Evolutionary conservation across 2,329 filamentous ascomycete genomes (phyloP).

Genomic region (Bipolaris oryzae): DNA sequence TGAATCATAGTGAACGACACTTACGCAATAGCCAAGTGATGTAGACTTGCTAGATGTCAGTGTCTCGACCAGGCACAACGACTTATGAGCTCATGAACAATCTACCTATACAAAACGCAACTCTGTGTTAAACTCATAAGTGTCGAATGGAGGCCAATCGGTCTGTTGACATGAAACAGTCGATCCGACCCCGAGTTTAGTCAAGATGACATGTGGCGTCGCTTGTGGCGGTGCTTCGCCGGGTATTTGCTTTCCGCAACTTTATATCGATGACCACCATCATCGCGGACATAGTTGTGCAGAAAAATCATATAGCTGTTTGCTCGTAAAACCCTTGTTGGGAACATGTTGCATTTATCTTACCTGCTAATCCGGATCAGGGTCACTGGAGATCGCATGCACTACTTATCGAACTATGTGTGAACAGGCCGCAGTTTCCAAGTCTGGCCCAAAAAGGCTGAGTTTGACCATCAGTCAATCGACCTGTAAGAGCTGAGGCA

Average conservation of each 20-base stretch:
- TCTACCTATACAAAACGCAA: neutral
- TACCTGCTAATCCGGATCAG: neutral
- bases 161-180: neutral
- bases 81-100: neutral
- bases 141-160: neutral
- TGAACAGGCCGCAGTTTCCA: neutral
- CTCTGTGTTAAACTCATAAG: neutral
- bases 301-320: neutral
- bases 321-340: neutral
- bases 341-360: neutral
- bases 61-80: too few relatives aligned
- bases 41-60: too few relatives aligned
- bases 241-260: neutral
- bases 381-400: neutral
- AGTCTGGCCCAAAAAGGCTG: neutral
- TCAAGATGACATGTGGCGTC: slow-evolving; percentile 1
- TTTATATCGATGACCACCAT: neutral
- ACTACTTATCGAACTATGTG: neutral
- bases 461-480: neutral
- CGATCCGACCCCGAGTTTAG: neutral
- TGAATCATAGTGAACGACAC: too few relatives aligned
- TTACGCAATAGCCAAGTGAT: too few relatives aligned
- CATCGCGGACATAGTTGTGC: neutral
- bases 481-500: neutral
- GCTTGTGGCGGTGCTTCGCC: neutral